Evolutionary conservation across 202 grass and related monocot genomes (phyloP), one percentile per base, ranked within the genome.

Genomic region (Carex arenaria): DNA sequence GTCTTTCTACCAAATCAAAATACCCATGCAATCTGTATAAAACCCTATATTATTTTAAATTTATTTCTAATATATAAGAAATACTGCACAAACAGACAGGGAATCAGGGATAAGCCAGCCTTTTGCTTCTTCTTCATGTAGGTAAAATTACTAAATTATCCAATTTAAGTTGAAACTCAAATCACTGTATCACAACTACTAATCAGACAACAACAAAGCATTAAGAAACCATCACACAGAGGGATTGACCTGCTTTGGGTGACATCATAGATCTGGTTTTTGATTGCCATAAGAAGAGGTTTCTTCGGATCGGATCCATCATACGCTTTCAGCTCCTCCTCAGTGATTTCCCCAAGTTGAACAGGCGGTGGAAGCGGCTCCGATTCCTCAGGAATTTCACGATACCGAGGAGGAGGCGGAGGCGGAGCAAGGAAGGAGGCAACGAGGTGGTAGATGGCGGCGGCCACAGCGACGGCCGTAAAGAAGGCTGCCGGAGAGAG

Each of bases 401-500:
- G 53, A 56, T 70, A 67, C 52, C 36, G 69, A 79, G 60, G 81
- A 22, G 89, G 82, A 10, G 63, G 78, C 0, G 86, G 85, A 18
- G 83, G 67, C 42, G 88, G 32, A 17, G 86, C 83, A 64, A 98
- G 85, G 86, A 98, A 75, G 70, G 89, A 90, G 64, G 79, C 80
- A 53, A 98, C 86, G 59, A 91, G 72, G 72, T 95, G 87, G 86
- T 93, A 98, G 61, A 98, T 81, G 9, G 87, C 92, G 53, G 90
- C 90, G 7, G 92, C 95, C 15, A 91, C 84, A 40, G 89, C 90
- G 15, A 95, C 84, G 17, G 89, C 87, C 28, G 90, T 95, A 87
- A 98, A 95, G 87, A 98, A 98, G 40, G 90, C 77, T 76, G 82
- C 66, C 84, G 95, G 95, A 7, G 92, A 98, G 10, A 94, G 89